Conservation (phyloP, 768 basidiomycete species). For the Serpula lacrymans region DNA sequence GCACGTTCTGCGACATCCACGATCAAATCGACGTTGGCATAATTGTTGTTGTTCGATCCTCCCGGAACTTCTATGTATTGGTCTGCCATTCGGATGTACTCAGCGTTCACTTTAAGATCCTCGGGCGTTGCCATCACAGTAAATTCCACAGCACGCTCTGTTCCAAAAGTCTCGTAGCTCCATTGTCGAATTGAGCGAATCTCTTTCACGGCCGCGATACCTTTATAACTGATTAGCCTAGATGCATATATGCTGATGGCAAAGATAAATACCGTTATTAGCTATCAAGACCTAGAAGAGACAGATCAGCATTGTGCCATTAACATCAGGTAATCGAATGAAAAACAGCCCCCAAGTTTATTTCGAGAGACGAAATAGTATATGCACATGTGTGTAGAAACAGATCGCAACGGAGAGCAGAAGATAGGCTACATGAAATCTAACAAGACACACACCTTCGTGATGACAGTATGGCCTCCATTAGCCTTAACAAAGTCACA, state of each 20-base stretch:
- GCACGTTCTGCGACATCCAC: conserved; percentile 96
- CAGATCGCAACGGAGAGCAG: conserved; percentile 7
- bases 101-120: conserved; percentile 97
- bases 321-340: background rate
- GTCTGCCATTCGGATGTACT: conserved; percentile 99
- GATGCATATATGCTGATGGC: background rate
- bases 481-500: conserved; percentile 87
- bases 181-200: conserved; percentile 99
- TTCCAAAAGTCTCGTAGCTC: conserved; percentile 99
- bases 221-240: conserved; percentile 37
- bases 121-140: conserved; percentile 99
- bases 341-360: conserved; percentile 8
- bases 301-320: conserved; percentile 2
- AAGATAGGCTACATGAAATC: conserved; percentile 13
- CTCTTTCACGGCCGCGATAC: conserved; percentile 99
- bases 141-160: conserved; percentile 94
- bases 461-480: conserved; percentile 98
- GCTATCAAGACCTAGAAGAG: conserved; percentile 85
- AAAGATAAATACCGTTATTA: conserved; percentile 73
- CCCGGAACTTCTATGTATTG: conserved; percentile 98
- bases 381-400: conserved; percentile 3
- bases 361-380: background rate
- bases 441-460: conserved; percentile 69
- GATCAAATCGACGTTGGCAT: conserved; percentile 98
- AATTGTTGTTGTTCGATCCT: conserved; percentile 98